A percentile compares a stretch with the other conserved stretches of the same genome.
Evolutionary conservation across 2,329 filamentous ascomycete species (phyloP).

Genomic region (Dactylonectria estremocensis): DNA sequence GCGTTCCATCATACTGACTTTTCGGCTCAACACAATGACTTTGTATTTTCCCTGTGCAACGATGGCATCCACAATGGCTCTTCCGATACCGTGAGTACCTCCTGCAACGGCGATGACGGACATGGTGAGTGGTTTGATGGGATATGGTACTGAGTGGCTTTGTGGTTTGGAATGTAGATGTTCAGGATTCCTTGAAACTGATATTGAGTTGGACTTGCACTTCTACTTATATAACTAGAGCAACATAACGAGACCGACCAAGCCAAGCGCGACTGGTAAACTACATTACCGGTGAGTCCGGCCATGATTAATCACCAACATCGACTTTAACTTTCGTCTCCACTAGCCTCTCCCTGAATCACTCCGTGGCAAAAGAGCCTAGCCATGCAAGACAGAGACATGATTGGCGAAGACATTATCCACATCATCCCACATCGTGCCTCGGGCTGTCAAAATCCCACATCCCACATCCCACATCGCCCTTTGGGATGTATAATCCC

Average conservation of each 20-base stretch:
- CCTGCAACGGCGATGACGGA: background rate
- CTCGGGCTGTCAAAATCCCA: background rate
- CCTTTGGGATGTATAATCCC: no score
- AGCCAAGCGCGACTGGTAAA: no score
- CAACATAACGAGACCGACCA: no score
- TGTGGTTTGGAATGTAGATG: no score
- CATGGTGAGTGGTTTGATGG: background rate
- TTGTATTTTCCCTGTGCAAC: background rate
- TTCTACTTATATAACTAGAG: no score
- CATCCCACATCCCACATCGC: background rate
- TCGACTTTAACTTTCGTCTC: background rate
- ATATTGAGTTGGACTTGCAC: no score
- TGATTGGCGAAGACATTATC: background rate
- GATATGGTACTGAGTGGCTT: no score
- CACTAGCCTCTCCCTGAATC: background rate
- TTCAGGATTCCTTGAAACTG: no score
- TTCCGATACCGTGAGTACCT: background rate
- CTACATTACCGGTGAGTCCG: no score
- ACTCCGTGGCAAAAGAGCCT: background rate
- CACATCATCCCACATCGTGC: background rate
- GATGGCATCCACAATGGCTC: background rate
- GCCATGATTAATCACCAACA: background rate
- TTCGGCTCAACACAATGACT: background rate
- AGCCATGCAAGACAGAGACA: background rate
- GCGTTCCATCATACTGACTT: background rate